A percentile compares a stretch with the other conserved stretches of the same genome.
These are phyloP conservation scores for Metschnikowia kofuensis DNA, from an alignment of 805 yeast genomes.

Conservation along the genomic window DNA sequence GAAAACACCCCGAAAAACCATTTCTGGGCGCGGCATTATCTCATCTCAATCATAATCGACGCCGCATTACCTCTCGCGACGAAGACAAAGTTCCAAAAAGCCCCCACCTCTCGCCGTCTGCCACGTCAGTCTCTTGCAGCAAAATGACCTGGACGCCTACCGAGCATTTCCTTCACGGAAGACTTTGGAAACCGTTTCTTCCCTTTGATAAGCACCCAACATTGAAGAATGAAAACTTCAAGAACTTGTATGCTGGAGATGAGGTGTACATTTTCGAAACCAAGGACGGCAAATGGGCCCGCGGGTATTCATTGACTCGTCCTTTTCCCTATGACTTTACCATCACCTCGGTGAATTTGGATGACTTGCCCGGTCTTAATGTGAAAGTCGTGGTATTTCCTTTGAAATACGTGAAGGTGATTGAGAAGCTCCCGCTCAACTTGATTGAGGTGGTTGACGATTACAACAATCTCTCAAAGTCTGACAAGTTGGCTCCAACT, in stretches of 20 bases:
- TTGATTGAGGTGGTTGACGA: constrained; percentile 25
- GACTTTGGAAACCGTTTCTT: constrained; percentile 37
- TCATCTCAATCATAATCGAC: no score
- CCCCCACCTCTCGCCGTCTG: not conserved
- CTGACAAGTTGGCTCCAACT: constrained; percentile 29
- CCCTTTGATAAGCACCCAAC: constrained; percentile 42
- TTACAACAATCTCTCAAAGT: constrained; percentile 23
- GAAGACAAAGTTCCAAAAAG: no score
- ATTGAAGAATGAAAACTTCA: constrained; percentile 37
- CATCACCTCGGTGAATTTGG: constrained; percentile 57
- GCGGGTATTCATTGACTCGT: constrained; percentile 69
- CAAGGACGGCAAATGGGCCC: constrained; percentile 63
- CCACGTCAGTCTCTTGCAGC: not conserved
- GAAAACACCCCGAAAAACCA: no score
- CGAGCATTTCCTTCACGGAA: constrained; percentile 33
- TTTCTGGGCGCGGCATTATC: no score
- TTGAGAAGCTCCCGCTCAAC: constrained; percentile 41
- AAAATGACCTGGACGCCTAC: constrained; percentile 37
- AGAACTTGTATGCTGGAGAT: constrained; percentile 71
- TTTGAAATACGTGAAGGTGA: constrained; percentile 46
- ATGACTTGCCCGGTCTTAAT: constrained; percentile 58
- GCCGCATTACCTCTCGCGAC: no score
- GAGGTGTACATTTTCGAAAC: constrained; percentile 72
- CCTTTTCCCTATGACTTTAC: constrained; percentile 71
- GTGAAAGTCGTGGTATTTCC: constrained; percentile 62